Evolutionary conservation across 176 grass and related monocot species (phyloP).

Genomic region (Triticum aestivum): IWGSC_CS_RefSeq_v2.1 NC_057803.1:592120458-592120957

Average conservation of each 20-base stretch:
- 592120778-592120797: neutral
- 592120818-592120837: constrained; percentile 62
- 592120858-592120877: constrained; percentile 51
- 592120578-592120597: neutral
- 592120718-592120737: neutral
- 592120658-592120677: neutral
- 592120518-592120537: too few species aligned
- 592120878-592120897: constrained; percentile 43
- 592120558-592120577: too few species aligned
- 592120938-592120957: constrained; percentile 39
- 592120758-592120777: neutral
- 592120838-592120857: constrained; percentile 72
- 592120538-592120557: neutral
- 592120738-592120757: neutral
- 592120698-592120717: neutral
- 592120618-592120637: neutral
- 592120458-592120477: too few species aligned
- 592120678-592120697: neutral
- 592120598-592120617: too few species aligned
- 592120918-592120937: constrained; percentile 60
- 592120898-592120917: constrained; percentile 62
- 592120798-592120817: constrained; percentile 47
- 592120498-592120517: too few species aligned
- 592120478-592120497: too few species aligned
- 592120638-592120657: neutral